Evolutionary conservation across 1,139 yeast genomes (phyloP).

Genomic region (Blastobotrys indianensis): DNA sequence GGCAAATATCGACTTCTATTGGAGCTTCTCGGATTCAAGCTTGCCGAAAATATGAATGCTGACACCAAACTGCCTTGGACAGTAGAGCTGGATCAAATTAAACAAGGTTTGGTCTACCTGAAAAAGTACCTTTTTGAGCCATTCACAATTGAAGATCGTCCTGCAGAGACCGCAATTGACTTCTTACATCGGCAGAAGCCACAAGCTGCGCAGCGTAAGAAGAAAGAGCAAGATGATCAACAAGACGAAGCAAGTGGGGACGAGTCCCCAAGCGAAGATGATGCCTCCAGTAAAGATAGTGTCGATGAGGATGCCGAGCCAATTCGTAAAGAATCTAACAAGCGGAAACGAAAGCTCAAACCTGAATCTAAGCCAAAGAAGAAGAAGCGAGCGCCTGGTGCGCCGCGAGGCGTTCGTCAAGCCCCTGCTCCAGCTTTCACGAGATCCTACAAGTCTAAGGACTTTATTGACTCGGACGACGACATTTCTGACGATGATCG

Average conservation of each 20-base stretch:
- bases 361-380: conserved; percentile 10
- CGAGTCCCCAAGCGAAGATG: conserved; percentile 18
- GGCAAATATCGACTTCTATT: conserved; percentile 30
- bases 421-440: conserved; percentile 4
- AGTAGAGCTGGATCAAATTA: conserved; percentile 23
- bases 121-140: conserved; percentile 33
- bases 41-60: conserved; percentile 8
- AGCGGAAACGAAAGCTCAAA: not conserved
- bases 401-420: too few species aligned
- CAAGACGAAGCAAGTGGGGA: conserved; percentile 16
- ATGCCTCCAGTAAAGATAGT: conserved; percentile 15
- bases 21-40: conserved; percentile 24
- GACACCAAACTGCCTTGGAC: conserved; percentile 18
- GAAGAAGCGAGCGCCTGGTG: conserved; percentile 12
- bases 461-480: conserved; percentile 57
- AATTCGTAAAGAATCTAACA: conserved; percentile 6
- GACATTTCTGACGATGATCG: conserved; percentile 61
- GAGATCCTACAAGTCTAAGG: conserved; percentile 31
- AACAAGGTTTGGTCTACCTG: conserved; percentile 24
- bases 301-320: conserved; percentile 16
- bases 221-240: conserved; percentile 7
- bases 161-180: conserved; percentile 3
- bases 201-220: not conserved
- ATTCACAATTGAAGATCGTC: conserved; percentile 36
- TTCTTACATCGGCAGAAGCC: conserved; percentile 8